Conservation (phyloP, 2,329 filamentous ascomycete species). For the Fusarium fujikuroi region DNA sequence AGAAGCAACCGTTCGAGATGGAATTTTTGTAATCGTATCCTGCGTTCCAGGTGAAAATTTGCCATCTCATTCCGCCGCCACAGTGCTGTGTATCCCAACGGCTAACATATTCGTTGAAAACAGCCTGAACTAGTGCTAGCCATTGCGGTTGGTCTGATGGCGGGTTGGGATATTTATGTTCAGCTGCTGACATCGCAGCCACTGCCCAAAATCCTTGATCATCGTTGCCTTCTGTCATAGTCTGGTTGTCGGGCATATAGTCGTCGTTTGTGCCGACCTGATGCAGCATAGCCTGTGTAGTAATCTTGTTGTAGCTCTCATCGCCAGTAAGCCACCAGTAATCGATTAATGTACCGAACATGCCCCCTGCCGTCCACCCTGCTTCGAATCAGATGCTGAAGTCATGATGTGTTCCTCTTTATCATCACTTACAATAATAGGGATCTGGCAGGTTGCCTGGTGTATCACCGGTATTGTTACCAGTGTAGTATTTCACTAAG, state of each 20-base stretch:
- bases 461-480: constrained; percentile 67
- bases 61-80: constrained; percentile 83
- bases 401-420: not conserved
- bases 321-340: constrained; percentile 79
- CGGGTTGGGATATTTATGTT: constrained; percentile 79
- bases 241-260: constrained; percentile 75
- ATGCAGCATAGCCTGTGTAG: constrained; percentile 67
- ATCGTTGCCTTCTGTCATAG: constrained; percentile 72
- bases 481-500: constrained; percentile 62
- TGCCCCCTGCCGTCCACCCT: constrained; percentile 78
- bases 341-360: constrained; percentile 77
- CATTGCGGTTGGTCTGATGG: constrained; percentile 71
- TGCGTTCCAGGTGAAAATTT: constrained; percentile 81
- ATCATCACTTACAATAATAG: constrained; percentile 68
- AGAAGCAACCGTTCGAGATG: constrained; percentile 77
- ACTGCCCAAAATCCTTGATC: constrained; percentile 88
- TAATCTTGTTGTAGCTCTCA: constrained; percentile 69
- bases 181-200: constrained; percentile 80
- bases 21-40: constrained; percentile 77
- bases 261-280: constrained; percentile 68
- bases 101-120: constrained; percentile 81
- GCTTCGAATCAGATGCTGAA: not conserved
- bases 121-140: constrained; percentile 81
- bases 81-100: constrained; percentile 76
- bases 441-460: constrained; percentile 68